Conservation (phyloP, 768 basidiomycete species). For the Phylloporus rhodoxanthus region DNA sequence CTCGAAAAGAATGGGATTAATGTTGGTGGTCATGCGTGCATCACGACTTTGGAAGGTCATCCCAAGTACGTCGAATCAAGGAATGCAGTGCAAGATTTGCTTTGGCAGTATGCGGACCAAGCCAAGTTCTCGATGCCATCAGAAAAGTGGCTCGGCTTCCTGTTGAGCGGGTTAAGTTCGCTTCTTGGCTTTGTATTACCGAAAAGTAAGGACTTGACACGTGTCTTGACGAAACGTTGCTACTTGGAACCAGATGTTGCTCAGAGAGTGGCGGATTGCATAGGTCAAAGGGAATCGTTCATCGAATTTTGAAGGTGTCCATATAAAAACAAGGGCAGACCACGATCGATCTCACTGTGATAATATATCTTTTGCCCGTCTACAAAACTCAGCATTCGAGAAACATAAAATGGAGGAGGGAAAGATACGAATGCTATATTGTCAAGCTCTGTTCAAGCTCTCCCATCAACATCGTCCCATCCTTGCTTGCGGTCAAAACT, state of each 20-base stretch:
- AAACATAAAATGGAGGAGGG: neutral
- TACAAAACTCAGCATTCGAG: neutral
- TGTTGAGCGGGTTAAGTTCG: slow-evolving; percentile 16
- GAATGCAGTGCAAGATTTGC: slow-evolving; percentile 14
- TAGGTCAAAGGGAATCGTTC: slow-evolving; percentile 8
- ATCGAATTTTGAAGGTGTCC: too few species aligned
- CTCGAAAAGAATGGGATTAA: slow-evolving; percentile 17
- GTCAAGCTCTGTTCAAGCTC: slow-evolving; percentile 70
- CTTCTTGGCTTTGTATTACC: slow-evolving; percentile 16
- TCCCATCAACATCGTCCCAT: slow-evolving; percentile 85
- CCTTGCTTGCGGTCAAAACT: slow-evolving; percentile 93
- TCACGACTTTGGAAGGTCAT: slow-evolving; percentile 22
- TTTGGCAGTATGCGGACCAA: slow-evolving; percentile 20
- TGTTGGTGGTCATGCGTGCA: slow-evolving; percentile 25
- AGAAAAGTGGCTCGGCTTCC: slow-evolving; percentile 17
- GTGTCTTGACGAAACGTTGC: slow-evolving; percentile 23
- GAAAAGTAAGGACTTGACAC: slow-evolving; percentile 16
- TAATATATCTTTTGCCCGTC: neutral
- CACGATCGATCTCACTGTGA: neutral
- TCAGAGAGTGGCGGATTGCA: slow-evolving; percentile 20
- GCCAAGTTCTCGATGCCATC: slow-evolving; percentile 22
- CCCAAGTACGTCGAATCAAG: slow-evolving; percentile 19
- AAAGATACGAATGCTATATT: slow-evolving; percentile 29
- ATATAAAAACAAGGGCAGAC: too few species aligned
- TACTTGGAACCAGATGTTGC: slow-evolving; percentile 20